Evolutionary conservation across 2,329 filamentous ascomycete genomes (phyloP).

Genomic region (Penicillium freii): DNA sequence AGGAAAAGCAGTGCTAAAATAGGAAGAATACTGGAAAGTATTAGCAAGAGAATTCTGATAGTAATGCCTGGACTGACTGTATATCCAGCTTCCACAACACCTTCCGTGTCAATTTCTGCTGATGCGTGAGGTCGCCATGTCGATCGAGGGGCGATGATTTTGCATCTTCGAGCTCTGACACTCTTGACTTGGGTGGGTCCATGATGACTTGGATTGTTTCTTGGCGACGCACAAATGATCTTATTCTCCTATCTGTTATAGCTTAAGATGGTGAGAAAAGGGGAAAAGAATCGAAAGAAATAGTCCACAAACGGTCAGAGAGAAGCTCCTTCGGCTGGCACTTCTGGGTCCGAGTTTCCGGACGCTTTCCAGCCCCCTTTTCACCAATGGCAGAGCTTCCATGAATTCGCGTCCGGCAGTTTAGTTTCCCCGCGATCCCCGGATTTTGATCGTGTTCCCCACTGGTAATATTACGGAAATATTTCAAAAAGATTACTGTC

Average conservation of each 20-base stretch:
- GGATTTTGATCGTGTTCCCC: constrained; percentile 1
- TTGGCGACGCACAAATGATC: not conserved
- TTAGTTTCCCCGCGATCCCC: constrained; percentile 13
- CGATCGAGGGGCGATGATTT: constrained; percentile 15
- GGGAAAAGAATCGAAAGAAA: not conserved
- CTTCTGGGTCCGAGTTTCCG: constrained; percentile 1
- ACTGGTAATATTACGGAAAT: not conserved
- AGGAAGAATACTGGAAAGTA: constrained; percentile 54
- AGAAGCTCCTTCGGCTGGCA: not conserved
- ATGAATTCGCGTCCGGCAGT: not conserved
- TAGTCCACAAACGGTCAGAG: not conserved
- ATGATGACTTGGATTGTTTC: constrained; percentile 10
- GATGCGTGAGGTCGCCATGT: constrained; percentile 16
- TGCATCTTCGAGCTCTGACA: constrained; percentile 24
- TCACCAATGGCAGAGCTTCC: not conserved
- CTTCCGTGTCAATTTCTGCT: constrained; percentile 39
- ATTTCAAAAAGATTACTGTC: not conserved
- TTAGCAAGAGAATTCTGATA: not conserved
- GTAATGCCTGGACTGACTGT: constrained; percentile 8
- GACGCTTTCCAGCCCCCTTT: not conserved
- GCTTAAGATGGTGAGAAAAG: not conserved
- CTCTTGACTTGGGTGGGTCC: constrained; percentile 20
- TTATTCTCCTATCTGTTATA: not conserved
- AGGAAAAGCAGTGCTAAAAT: constrained; percentile 64
- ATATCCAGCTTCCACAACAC: constrained; percentile 49